phyloP scores from a whole-genome alignment of 306 rosid species.

The Medicago ruthenica region DNA sequence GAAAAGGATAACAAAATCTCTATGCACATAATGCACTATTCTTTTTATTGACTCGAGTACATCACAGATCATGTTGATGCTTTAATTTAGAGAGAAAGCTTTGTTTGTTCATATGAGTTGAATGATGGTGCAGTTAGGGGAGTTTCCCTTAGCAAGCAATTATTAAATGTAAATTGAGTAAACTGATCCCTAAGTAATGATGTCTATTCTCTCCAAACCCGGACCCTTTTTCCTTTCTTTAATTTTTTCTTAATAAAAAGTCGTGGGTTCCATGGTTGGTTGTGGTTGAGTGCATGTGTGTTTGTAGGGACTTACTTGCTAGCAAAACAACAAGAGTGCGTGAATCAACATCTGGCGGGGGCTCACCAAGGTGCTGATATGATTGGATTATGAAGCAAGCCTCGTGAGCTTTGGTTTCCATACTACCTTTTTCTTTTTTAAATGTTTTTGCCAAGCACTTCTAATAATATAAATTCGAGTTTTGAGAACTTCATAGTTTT shows the following conservation, averaged over 20 bases:
- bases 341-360: constrained; percentile 49
- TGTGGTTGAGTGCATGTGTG: constrained; percentile 48
- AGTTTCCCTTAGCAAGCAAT: constrained; percentile 32
- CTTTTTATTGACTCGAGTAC: neutral
- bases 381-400: constrained; percentile 74
- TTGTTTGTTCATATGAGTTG: constrained; percentile 23
- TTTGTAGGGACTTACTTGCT: constrained; percentile 38
- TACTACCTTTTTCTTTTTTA: constrained; percentile 42
- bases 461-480: too few species aligned
- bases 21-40: constrained; percentile 1
- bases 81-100: constrained; percentile 29
- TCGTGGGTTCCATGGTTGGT: constrained; percentile 56
- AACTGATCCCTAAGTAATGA: constrained; percentile 41
- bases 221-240: constrained; percentile 18
- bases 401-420: constrained; percentile 71
- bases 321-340: constrained; percentile 29
- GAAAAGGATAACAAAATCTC: constrained; percentile 3
- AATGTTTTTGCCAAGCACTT: constrained; percentile 32
- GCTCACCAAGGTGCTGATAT: constrained; percentile 66
- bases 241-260: constrained; percentile 23
- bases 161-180: constrained; percentile 35
- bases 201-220: neutral
- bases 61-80: neutral
- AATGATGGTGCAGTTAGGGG: constrained; percentile 24
- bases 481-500: too few species aligned